These are phyloP conservation scores for Blastomyces percursus DNA, from an alignment of 2,329 filamentous ascomycete species.

Conservation along the genomic window DNA sequence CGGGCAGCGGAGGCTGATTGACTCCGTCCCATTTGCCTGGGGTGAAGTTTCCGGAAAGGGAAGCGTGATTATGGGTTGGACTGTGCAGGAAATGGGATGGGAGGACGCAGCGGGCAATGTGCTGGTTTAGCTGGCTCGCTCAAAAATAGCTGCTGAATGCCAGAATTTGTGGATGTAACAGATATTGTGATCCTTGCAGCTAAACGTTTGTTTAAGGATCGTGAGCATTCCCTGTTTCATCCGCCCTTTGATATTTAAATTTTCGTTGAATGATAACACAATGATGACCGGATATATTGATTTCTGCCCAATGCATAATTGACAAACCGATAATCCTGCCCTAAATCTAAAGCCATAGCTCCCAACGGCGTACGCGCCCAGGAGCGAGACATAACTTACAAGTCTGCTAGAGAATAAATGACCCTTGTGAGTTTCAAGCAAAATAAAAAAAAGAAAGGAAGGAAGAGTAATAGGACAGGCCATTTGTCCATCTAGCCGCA, in stretches of 20 bases:
- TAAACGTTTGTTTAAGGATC: neutral
- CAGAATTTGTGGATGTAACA: neutral
- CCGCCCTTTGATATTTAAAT: neutral
- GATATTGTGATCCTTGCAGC: neutral
- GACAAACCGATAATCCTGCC: neutral
- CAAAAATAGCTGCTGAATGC: neutral
- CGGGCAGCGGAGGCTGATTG: neutral
- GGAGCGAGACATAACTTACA: neutral
- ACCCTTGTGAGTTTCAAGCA: too few relatives aligned
- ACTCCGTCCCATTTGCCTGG: neutral
- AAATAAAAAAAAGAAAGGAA: too few relatives aligned
- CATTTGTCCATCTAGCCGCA: neutral
- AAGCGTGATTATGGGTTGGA: neutral
- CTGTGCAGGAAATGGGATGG: neutral
- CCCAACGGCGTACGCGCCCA: neutral
- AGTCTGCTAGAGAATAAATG: neutral
- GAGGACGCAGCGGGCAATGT: neutral
- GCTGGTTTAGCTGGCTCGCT: neutral
- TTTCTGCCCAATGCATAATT: neutral
- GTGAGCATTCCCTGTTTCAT: neutral
- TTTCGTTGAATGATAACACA: neutral
- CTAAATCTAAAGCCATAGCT: too few relatives aligned
- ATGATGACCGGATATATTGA: neutral
- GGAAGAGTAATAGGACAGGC: too few relatives aligned
- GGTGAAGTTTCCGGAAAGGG: neutral